Conservation (phyloP, 306 rosid genomes). For the Echinosophora koreensis region DNA sequence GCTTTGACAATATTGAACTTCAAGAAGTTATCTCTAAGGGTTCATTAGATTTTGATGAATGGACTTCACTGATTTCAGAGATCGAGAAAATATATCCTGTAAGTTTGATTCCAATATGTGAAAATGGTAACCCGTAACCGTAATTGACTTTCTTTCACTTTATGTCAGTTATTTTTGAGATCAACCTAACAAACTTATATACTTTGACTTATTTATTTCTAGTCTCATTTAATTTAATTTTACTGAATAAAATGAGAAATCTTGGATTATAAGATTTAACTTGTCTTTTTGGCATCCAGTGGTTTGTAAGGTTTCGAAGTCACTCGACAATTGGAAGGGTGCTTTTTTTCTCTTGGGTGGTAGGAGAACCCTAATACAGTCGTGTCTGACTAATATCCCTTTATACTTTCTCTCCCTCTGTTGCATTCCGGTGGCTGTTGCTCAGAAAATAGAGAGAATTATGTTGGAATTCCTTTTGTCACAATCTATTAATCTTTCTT, state of each 20-base stretch:
- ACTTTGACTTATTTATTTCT: not conserved
- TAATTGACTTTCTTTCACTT: slow-evolving; percentile 20
- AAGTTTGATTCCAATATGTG: slow-evolving; percentile 47
- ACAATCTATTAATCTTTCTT: too few species aligned
- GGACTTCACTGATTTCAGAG: slow-evolving; percentile 70
- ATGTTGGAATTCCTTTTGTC: too few species aligned
- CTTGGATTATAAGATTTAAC: not conserved
- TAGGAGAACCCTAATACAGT: too few species aligned
- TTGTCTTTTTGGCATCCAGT: too few species aligned
- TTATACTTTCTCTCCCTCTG: too few species aligned
- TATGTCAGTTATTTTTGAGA: slow-evolving; percentile 2
- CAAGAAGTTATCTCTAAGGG: slow-evolving; percentile 53
- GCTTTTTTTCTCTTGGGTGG: too few species aligned
- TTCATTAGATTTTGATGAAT: slow-evolving; percentile 67
- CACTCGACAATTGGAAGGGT: too few species aligned
- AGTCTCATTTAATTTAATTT: slow-evolving; percentile 5
- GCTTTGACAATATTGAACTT: slow-evolving; percentile 55
- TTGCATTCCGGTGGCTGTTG: too few species aligned
- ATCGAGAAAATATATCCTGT: slow-evolving; percentile 68
- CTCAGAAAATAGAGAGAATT: too few species aligned
- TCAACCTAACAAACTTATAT: not conserved
- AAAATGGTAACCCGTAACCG: not conserved
- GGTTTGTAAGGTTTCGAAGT: too few species aligned
- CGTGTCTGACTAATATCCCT: too few species aligned
- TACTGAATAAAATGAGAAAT: slow-evolving; percentile 22